phyloP scores from a whole-genome alignment of 176 grass and related monocot species.

The Eragrostis curvula region DNA sequence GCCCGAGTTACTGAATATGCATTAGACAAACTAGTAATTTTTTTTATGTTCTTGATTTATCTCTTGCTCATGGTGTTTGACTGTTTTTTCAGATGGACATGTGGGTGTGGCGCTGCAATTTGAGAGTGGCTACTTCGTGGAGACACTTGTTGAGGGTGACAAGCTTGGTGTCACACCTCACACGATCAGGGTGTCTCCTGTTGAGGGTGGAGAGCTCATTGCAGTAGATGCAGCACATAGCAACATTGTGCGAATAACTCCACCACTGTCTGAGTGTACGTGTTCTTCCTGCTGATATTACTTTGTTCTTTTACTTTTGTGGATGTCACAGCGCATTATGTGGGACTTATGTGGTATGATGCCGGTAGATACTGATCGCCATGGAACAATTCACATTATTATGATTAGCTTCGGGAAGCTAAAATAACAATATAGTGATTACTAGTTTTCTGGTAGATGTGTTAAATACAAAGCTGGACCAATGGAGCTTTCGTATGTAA shows the following conservation, averaged over 20 bases:
- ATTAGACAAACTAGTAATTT: neutral
- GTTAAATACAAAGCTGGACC: slow-evolving; percentile 20
- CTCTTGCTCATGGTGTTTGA: slow-evolving; percentile 1
- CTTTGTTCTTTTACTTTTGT: slow-evolving; percentile 2
- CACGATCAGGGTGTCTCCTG: slow-evolving; percentile 88
- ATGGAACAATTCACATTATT: neutral
- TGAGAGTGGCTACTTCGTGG: slow-evolving; percentile 92
- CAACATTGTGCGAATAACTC: slow-evolving; percentile 95
- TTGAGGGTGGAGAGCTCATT: slow-evolving; percentile 83
- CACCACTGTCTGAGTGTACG: slow-evolving; percentile 91
- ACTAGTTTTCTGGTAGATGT: neutral
- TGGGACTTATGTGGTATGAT: neutral
- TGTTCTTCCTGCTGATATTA: slow-evolving; percentile 5
- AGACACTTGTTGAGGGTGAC: slow-evolving; percentile 93
- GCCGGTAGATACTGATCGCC: neutral
- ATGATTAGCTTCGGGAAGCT: neutral
- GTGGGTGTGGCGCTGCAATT: slow-evolving; percentile 65
- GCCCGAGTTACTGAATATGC: neutral
- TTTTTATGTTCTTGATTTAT: neutral
- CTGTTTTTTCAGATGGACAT: slow-evolving; percentile 62
- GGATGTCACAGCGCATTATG: neutral
- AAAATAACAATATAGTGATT: neutral
- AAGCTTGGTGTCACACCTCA: slow-evolving; percentile 88
- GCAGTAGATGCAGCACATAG: slow-evolving; percentile 84
- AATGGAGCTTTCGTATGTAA: neutral